phyloP scores from a whole-genome alignment of 306 rosid genomes.

The Cyamopsis tetragonoloba region DNA sequence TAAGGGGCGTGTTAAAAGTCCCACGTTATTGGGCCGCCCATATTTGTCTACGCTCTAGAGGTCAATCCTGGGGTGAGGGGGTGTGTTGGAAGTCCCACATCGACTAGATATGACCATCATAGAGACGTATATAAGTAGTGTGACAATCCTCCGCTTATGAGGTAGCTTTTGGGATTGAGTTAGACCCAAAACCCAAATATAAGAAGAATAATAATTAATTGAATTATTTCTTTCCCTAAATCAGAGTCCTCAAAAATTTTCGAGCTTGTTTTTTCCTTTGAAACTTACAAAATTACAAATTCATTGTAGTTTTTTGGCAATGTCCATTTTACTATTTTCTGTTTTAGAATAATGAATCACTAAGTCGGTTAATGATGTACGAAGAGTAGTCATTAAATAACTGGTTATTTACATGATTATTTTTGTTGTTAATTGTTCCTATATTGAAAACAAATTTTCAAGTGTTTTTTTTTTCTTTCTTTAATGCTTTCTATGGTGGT shows the following conservation, averaged over 20 bases:
- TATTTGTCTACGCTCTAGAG: too few species aligned
- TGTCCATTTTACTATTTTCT: neutral
- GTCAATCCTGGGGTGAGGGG: too few species aligned
- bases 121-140: too few species aligned
- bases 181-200: too few species aligned
- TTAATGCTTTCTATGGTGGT: neutral
- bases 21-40: too few species aligned
- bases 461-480: neutral
- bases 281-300: neutral
- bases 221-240: neutral
- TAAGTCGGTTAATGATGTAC: neutral
- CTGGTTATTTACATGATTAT: neutral
- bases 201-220: neutral
- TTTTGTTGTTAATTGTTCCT: slow-evolving; percentile 2
- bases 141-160: too few species aligned
- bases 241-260: neutral
- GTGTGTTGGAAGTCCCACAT: too few species aligned
- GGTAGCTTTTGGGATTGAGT: too few species aligned
- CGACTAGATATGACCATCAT: too few species aligned
- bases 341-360: neutral
- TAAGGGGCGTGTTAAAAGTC: too few species aligned
- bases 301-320: neutral
- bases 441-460: neutral
- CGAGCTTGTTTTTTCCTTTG: neutral
- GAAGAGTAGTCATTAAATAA: neutral